Base-by-base conservation (phyloP, 2,329 filamentous ascomycete species). In the Hymenoscyphus repandus region DNA sequence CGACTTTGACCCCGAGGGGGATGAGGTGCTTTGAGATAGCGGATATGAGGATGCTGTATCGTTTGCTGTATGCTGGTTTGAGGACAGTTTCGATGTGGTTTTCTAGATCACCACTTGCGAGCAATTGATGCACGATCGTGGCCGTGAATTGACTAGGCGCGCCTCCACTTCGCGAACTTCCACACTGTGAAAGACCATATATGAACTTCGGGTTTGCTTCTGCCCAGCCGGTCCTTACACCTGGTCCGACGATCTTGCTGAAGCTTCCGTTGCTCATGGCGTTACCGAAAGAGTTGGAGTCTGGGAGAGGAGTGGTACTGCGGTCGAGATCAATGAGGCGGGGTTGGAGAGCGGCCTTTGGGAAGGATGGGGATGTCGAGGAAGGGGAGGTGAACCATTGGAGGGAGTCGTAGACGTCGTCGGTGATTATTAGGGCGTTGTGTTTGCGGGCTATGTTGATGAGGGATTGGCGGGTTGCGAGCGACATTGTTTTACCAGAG, bases 351-450 rank as follows among this genome's bases (percentile, higher is more conserved):
- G 58, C 59, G 2, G 46, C 40, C 22, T 27, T 47, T 6, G 46
- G 54, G 20, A 42, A 50, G 6, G 56, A 20, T n/a, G 41, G 47
- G 13, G 51, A 22, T 12, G n/a, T n/a, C n/a, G n/a, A n/a, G n/a
- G 15, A 54, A 34, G 40, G 70, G 42, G 37, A 70, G 61, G 2
- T 58, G 4, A 80, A 78, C 89, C 90, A 96, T 65, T 91, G 87
- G 5, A 97, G 75, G 58, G 92, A 86, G 67, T 97, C 92, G 66
- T 99, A 99, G 9, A 97, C 90, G 67, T 99, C 93, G 70, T 97
- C 92, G 44, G 81, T 81, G 27, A 96, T 76, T 49, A 96, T 70
- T n/a, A 97, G 76, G 6, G 88, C 89, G 66, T 97, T 84, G 66
- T 86, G 82, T 52, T 83, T 74, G 50, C 92, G 78, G 0, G 92